Base-by-base conservation (phyloP, 305 asterid genomes). In the Fraxinus xanthoxyloides region DNA sequence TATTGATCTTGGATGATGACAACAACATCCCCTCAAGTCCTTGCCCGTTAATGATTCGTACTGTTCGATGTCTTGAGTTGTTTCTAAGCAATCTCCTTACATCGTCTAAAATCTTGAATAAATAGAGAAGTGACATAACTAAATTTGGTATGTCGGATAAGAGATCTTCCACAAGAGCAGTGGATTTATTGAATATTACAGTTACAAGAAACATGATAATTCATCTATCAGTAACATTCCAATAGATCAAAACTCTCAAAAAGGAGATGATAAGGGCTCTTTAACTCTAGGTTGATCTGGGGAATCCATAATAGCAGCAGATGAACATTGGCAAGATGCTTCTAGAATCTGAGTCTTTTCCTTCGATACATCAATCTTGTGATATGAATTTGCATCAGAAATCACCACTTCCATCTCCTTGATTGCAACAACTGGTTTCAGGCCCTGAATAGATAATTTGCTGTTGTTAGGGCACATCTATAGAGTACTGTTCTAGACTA, bases 221-320 rank as follows among this genome's bases (percentile, higher is more conserved):
- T 65, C 72, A 65, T 12, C 19, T 9, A 65, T 12, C n/a, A 23
- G 7, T 0, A 59, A 19, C 70, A 59, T 10, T 43, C n/a, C 54
- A 43, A 43, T 2, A 43, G 54, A 43, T 43, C 54, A 12, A 59
- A 65, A 28, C 35, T 4, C 79, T 92, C 87, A 93, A 84, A 93
- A 93, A 48, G 94, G 95, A 72, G 98, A 93, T 36, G 98, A 90
- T 15, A 88, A 79, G 21, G 97, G 97, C 85, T 90, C 93, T 82
- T 93, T 90, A 10, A 86, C 86, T 63, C 79, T 83, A 78, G 86
- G 81, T 40, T 84, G 86, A 72, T 85, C 85, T 0, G 89, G 88
- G 12, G 92, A 81, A 79, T 91, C 89, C 30, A 82, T 82, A 56
- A 83, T 31, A 4, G 83, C 75, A 36, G 86, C 19, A 36, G 79